Evolutionary conservation across 805 yeast genomes (phyloP).

Genomic region (Wickerhamomyces tratensis): DNA sequence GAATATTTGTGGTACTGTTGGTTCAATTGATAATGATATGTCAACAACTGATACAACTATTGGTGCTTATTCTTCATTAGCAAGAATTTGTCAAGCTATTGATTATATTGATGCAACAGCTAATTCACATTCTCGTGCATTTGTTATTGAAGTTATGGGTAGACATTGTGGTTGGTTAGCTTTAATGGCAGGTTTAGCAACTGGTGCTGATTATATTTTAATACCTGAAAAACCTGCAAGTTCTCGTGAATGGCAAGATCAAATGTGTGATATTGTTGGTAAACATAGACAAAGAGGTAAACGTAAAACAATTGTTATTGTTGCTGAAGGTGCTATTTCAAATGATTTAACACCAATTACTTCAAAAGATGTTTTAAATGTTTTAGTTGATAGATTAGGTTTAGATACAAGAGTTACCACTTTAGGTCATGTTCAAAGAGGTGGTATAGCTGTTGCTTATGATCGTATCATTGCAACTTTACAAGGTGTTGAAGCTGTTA

Average conservation of each 20-base stretch:
- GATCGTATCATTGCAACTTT: constrained; percentile 88
- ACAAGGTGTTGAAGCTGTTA: constrained; percentile 97
- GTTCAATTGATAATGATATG: constrained; percentile 98
- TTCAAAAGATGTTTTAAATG: constrained; percentile 72
- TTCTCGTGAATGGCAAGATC: constrained; percentile 67
- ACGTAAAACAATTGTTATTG: constrained; percentile 91
- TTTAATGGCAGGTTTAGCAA: constrained; percentile 93
- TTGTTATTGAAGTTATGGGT: constrained; percentile 98
- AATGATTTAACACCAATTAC: constrained; percentile 72
- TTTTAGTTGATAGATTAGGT: constrained; percentile 65
- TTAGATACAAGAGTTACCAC: constrained; percentile 93
- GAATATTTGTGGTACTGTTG: constrained; percentile 89
- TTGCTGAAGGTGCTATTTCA: constrained; percentile 96
- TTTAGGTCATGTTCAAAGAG: constrained; percentile 96
- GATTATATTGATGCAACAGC: constrained; percentile 98
- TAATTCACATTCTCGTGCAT: constrained; percentile 92
- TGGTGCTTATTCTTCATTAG: constrained; percentile 92
- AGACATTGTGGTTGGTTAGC: constrained; percentile 99
- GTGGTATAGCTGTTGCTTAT: constrained; percentile 95
- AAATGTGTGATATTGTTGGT: constrained; percentile 62
- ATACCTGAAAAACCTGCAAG: constrained; percentile 91
- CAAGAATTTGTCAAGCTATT: constrained; percentile 85
- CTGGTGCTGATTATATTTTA: constrained; percentile 90
- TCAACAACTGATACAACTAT: constrained; percentile 93
- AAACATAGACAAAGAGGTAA: constrained; percentile 83